Conservation (phyloP, 805 yeast genomes). For the Candida nemodendra region DNA sequence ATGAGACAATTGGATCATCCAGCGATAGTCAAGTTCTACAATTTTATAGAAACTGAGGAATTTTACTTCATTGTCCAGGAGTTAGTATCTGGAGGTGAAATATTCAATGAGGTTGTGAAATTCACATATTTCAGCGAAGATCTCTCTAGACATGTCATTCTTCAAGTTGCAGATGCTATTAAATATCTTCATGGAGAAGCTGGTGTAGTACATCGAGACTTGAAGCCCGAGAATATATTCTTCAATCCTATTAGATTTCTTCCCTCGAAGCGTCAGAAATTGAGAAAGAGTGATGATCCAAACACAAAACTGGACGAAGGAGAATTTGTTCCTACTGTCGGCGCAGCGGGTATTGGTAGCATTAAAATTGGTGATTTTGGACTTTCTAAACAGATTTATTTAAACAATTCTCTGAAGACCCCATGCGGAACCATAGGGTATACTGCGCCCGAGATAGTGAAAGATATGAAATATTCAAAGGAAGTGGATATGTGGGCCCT, state of each 20-base stretch:
- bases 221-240: slow-evolving; percentile 76
- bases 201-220: slow-evolving; percentile 81
- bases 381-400: slow-evolving; percentile 85
- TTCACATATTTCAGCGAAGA: slow-evolving; percentile 75
- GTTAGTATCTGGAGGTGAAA: slow-evolving; percentile 73
- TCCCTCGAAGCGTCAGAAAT: slow-evolving; percentile 38
- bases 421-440: slow-evolving; percentile 99
- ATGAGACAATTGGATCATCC: slow-evolving; percentile 66
- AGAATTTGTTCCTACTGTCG: slow-evolving; percentile 69
- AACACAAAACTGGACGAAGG: slow-evolving; percentile 83
- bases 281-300: slow-evolving; percentile 68
- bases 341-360: slow-evolving; percentile 89
- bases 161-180: slow-evolving; percentile 69
- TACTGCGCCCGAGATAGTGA: slow-evolving; percentile 97
- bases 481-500: slow-evolving; percentile 99
- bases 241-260: slow-evolving; percentile 57
- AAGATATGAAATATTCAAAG: slow-evolving; percentile 88
- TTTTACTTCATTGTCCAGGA: slow-evolving; percentile 73
- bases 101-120: slow-evolving; percentile 76
- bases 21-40: slow-evolving; percentile 61
- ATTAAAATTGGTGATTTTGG: slow-evolving; percentile 97
- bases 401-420: slow-evolving; percentile 77
- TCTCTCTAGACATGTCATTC: slow-evolving; percentile 66
- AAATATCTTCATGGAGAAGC: slow-evolving; percentile 67
- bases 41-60: slow-evolving; percentile 60